Conservation (phyloP, 306 rosid species). For the Glycine tomentella region DNA sequence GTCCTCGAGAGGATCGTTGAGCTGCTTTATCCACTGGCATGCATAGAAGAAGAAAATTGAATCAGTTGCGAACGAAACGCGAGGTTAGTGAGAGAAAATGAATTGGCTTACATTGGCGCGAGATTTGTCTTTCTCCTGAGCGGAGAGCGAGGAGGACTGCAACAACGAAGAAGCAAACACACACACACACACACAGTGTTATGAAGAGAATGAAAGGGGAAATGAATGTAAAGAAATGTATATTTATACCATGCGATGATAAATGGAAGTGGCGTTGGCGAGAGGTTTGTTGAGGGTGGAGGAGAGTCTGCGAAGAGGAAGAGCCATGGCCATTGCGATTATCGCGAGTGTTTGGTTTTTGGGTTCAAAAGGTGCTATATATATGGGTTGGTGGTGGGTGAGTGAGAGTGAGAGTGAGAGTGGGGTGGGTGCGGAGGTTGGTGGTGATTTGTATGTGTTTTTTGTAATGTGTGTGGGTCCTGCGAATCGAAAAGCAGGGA, state of each 20-base stretch:
- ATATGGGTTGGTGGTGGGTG: no score
- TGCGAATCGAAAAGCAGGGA: no score
- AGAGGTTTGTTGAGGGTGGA: conserved; percentile 54
- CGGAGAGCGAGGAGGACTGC: conserved; percentile 74
- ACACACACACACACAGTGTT: not conserved
- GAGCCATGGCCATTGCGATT: conserved; percentile 69
- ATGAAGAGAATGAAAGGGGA: not conserved
- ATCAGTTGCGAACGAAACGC: conserved; percentile 19
- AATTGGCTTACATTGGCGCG: conserved; percentile 61
- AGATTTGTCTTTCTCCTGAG: conserved; percentile 60
- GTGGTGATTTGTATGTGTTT: no score
- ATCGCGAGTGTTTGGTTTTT: no score
- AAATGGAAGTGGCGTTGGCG: conserved; percentile 54
- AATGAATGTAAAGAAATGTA: no score
- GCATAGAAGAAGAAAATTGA: not conserved
- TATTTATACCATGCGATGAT: conserved; percentile 56
- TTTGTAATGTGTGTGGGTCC: no score
- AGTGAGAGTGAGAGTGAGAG: no score
- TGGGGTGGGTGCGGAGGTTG: no score
- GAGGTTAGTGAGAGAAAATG: not conserved
- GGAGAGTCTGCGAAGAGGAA: conserved; percentile 62
- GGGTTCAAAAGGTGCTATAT: no score
- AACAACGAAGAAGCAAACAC: conserved; percentile 9
- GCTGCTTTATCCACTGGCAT: conserved; percentile 84
- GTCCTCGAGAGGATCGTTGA: conserved; percentile 78